phyloP scores from a whole-genome alignment of 768 basidiomycete genomes.

The Tricholoma sp. region DNA sequence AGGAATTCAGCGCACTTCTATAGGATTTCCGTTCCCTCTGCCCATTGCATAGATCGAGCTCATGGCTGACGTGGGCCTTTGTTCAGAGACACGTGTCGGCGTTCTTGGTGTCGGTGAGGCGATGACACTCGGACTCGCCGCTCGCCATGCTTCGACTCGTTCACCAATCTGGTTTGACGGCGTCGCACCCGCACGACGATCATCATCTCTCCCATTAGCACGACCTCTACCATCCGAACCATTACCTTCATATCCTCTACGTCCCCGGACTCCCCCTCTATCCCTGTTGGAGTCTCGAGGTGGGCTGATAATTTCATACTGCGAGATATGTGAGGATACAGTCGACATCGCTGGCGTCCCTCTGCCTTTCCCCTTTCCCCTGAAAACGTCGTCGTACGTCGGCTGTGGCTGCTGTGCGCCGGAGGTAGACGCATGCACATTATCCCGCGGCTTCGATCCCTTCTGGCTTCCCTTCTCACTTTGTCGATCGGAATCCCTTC shows the following conservation, averaged over 20 bases:
- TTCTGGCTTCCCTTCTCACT: neutral
- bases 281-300: slow-evolving; percentile 15
- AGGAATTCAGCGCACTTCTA: slow-evolving; percentile 5
- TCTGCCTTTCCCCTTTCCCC: slow-evolving; percentile 2
- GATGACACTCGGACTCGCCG: slow-evolving; percentile 22
- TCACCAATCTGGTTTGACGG: neutral
- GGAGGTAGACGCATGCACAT: neutral
- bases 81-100: neutral
- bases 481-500: neutral
- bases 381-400: slow-evolving; percentile 5
- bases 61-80: neutral
- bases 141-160: slow-evolving; percentile 27
- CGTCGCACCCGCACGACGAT: neutral
- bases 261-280: neutral
- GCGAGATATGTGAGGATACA: slow-evolving; percentile 31
- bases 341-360: slow-evolving; percentile 24
- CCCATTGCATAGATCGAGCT: neutral
- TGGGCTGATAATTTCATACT: slow-evolving; percentile 33
- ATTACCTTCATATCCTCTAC: neutral
- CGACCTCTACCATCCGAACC: neutral
- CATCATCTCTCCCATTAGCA: neutral
- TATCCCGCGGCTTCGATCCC: slow-evolving; percentile 6
- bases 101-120: slow-evolving; percentile 9
- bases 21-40: neutral
- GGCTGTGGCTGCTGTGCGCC: neutral